These are phyloP conservation scores for Monilinia fructicola DNA, from an alignment of 2,329 filamentous ascomycete genomes.

Conservation along the genomic window DNA sequence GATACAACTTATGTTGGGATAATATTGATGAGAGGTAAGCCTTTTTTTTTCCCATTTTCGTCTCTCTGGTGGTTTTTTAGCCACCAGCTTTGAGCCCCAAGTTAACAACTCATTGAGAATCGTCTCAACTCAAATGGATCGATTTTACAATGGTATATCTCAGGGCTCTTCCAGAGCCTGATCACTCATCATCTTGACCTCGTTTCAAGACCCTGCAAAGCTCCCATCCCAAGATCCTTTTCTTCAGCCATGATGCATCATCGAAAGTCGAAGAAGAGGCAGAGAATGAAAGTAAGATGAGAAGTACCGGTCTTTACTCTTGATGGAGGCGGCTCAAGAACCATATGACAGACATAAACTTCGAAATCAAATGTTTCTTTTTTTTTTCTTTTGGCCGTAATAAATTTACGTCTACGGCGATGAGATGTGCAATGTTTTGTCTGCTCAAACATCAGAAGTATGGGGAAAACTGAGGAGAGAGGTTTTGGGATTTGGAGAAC, in stretches of 20 bases:
- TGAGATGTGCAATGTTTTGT: conserved; percentile 40
- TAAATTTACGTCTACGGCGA: conserved; percentile 44
- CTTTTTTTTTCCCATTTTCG: no score
- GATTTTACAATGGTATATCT: no score
- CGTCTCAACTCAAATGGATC: no score
- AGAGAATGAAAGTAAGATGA: neutral
- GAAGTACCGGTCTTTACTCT: neutral
- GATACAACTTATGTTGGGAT: no score
- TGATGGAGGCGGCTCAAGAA: conserved; percentile 1
- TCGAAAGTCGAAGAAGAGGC: no score
- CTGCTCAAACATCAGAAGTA: conserved; percentile 35
- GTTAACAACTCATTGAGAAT: no score
- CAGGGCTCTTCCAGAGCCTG: no score
- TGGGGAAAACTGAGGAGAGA: conserved; percentile 38
- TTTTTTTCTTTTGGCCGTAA: conserved; percentile 43
- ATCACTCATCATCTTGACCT: no score
- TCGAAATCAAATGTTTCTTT: conserved; percentile 37
- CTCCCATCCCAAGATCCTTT: conserved; percentile 53
- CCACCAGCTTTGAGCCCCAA: no score
- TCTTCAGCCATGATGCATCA: neutral
- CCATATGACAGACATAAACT: conserved; percentile 45
- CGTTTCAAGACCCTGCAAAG: conserved; percentile 46
- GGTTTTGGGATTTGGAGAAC: conserved; percentile 36
- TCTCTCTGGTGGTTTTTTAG: no score
- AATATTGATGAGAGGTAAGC: no score